Percentiles rank a stretch among this genome's conserved stretches.
These are phyloP conservation scores for Alnus glutinosa DNA, from an alignment of 306 rosid genomes.

Conservation along the genomic window DNA sequence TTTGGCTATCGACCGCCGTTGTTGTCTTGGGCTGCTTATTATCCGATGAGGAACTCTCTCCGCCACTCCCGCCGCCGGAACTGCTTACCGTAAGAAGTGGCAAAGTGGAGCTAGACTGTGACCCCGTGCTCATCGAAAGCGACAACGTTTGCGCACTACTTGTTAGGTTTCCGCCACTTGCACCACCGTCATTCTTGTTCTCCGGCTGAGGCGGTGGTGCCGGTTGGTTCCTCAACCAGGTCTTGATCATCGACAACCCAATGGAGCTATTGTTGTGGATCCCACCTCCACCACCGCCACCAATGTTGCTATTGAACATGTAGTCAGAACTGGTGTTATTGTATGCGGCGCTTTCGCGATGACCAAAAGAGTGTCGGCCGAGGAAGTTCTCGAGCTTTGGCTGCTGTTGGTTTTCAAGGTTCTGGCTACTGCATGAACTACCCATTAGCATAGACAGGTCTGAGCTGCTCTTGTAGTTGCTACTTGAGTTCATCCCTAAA, in stretches of 20 bases:
- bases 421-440: slow-evolving; percentile 44
- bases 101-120: slow-evolving; percentile 47
- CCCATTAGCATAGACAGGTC: slow-evolving; percentile 50
- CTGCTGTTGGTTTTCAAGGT: slow-evolving; percentile 48
- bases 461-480: slow-evolving; percentile 36
- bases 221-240: slow-evolving; percentile 88
- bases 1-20: slow-evolving; percentile 28
- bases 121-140: slow-evolving; percentile 80
- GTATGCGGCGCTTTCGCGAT: slow-evolving; percentile 37
- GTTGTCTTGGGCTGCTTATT: slow-evolving; percentile 37
- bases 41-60: slow-evolving; percentile 56
- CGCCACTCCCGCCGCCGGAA: slow-evolving; percentile 31
- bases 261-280: slow-evolving; percentile 39
- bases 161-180: slow-evolving; percentile 17
- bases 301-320: slow-evolving; percentile 37
- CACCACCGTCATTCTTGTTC: slow-evolving; percentile 20
- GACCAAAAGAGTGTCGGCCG: slow-evolving; percentile 65
- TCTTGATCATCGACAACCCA: slow-evolving; percentile 84
- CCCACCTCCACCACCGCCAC: background rate
- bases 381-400: slow-evolving; percentile 92
- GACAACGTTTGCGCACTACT: slow-evolving; percentile 58
- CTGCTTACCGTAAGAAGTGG: slow-evolving; percentile 37
- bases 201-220: slow-evolving; percentile 24
- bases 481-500: slow-evolving; percentile 38
- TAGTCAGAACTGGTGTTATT: slow-evolving; percentile 25